Evolutionary conservation across 2,329 filamentous ascomycete genomes (phyloP).

Genomic region (Cadophora sp.): DNA sequence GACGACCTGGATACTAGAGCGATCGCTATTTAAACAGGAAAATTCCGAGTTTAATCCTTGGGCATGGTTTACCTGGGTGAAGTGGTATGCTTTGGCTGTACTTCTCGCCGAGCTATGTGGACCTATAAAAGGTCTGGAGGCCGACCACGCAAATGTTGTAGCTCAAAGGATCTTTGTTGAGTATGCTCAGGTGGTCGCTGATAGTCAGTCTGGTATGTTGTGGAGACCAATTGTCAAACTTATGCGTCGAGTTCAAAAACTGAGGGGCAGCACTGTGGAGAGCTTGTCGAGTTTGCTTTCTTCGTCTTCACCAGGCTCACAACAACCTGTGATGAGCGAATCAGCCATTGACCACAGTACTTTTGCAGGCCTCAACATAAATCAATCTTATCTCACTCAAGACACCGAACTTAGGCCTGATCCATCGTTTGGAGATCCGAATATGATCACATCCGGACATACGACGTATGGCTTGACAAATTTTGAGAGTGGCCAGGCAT

Average conservation of each 20-base stretch:
- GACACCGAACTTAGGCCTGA: background rate
- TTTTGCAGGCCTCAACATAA: background rate
- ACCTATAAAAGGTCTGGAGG: background rate
- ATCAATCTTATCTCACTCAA: background rate
- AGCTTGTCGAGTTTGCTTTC: background rate
- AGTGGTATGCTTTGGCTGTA: constrained; percentile 24
- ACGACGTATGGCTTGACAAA: background rate
- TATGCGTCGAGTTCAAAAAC: constrained; percentile 20
- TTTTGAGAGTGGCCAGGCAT: background rate
- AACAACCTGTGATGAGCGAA: background rate
- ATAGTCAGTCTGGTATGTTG: constrained; percentile 24
- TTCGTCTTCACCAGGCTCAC: background rate
- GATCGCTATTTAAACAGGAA: constrained; percentile 7
- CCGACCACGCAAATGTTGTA: constrained; percentile 13
- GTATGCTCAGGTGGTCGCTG: constrained; percentile 19
- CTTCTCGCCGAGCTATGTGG: constrained; percentile 23
- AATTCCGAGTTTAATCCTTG: constrained; percentile 16
- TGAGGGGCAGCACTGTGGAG: constrained; percentile 1
- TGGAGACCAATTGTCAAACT: constrained; percentile 26
- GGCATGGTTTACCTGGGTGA: constrained; percentile 23
- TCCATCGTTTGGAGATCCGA: background rate
- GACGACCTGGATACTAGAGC: constrained; percentile 19
- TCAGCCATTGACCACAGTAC: background rate
- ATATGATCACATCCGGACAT: background rate
- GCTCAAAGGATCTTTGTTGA: constrained; percentile 18